phyloP scores from a whole-genome alignment of 2,329 filamentous ascomycete genomes.

The Bisporella sp. region DNA sequence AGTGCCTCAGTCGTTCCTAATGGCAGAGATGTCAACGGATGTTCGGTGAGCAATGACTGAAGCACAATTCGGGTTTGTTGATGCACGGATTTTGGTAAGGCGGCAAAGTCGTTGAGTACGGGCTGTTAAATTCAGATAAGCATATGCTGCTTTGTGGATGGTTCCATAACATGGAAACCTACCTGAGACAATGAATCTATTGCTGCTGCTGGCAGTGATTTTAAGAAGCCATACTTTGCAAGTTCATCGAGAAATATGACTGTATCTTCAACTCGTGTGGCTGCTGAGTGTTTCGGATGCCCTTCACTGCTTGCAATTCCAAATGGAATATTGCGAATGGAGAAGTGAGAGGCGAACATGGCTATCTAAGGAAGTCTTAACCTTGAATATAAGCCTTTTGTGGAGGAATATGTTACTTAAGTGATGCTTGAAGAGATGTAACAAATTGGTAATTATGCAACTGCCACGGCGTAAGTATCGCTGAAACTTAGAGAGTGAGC shows the following conservation, averaged over 20 bases:
- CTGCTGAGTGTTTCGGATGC: conserved; percentile 35
- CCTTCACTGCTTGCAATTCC: conserved; percentile 39
- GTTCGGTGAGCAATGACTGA: conserved; percentile 24
- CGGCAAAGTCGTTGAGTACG: conserved; percentile 42
- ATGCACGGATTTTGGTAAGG: conserved; percentile 33
- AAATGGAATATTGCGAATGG: conserved; percentile 45
- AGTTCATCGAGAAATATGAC: conserved; percentile 46
- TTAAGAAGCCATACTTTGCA: conserved; percentile 25
- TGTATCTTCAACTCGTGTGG: conserved; percentile 41
- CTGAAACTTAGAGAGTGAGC: not conserved
- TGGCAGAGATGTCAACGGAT: no score
- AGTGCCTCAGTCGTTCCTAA: no score
- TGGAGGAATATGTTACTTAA: no score
- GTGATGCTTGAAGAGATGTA: no score
- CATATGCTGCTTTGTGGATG: not conserved
- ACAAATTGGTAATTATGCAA: no score
- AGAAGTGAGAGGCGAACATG: conserved; percentile 35
- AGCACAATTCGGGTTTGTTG: conserved; percentile 34
- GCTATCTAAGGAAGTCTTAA: not conserved
- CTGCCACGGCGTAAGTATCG: not conserved
- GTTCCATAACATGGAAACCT: not conserved
- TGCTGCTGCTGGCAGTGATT: not conserved
- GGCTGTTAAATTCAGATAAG: conserved; percentile 10
- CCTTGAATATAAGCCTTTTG: no score
- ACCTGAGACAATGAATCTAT: conserved; percentile 7